Conservation (phyloP, 352 stramenopile genomes). For the Globisporangium canariense region DNA sequence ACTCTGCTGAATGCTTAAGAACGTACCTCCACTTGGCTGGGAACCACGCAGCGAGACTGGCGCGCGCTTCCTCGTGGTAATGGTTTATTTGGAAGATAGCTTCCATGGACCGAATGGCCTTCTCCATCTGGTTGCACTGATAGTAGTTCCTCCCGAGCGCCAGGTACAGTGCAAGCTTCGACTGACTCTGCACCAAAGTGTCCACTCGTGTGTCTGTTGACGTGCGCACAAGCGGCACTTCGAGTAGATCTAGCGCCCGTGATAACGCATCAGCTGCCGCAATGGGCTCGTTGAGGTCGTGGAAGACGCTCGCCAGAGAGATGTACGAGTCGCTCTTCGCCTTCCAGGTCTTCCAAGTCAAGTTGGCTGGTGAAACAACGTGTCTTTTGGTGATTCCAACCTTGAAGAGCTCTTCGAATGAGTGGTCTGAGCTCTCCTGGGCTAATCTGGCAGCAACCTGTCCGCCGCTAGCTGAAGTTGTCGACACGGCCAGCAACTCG, state of each 20-base stretch:
- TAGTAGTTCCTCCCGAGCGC: slow-evolving; percentile 65
- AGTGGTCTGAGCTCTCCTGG: slow-evolving; percentile 30
- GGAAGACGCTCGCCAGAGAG: slow-evolving; percentile 47
- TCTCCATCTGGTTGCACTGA: slow-evolving; percentile 77
- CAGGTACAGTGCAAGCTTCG: slow-evolving; percentile 45
- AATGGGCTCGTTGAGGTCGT: slow-evolving; percentile 38
- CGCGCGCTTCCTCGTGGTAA: slow-evolving; percentile 52
- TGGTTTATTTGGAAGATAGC: slow-evolving; percentile 53
- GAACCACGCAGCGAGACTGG: slow-evolving; percentile 57
- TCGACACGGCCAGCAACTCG: slow-evolving; percentile 41
- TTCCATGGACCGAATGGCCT: slow-evolving; percentile 68
- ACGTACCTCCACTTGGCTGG: slow-evolving; percentile 69
- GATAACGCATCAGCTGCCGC: slow-evolving; percentile 48
- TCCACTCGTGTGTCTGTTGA: background rate
- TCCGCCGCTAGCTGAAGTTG: slow-evolving; percentile 7
- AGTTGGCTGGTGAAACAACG: slow-evolving; percentile 11
- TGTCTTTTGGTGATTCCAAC: slow-evolving; percentile 4
- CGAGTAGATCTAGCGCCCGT: slow-evolving; percentile 49
- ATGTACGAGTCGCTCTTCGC: slow-evolving; percentile 40
- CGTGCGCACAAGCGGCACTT: slow-evolving; percentile 9
- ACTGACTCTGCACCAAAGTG: slow-evolving; percentile 20
- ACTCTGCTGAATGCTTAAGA: no score
- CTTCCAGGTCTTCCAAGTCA: slow-evolving; percentile 37
- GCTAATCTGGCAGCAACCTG: slow-evolving; percentile 18
- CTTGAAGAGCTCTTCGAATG: slow-evolving; percentile 52